A percentile compares a stretch with the other conserved stretches of the same genome.
These are phyloP conservation scores for Lotus japonicus DNA, from an alignment of 306 rosid genomes.

Conservation along the genomic window DNA sequence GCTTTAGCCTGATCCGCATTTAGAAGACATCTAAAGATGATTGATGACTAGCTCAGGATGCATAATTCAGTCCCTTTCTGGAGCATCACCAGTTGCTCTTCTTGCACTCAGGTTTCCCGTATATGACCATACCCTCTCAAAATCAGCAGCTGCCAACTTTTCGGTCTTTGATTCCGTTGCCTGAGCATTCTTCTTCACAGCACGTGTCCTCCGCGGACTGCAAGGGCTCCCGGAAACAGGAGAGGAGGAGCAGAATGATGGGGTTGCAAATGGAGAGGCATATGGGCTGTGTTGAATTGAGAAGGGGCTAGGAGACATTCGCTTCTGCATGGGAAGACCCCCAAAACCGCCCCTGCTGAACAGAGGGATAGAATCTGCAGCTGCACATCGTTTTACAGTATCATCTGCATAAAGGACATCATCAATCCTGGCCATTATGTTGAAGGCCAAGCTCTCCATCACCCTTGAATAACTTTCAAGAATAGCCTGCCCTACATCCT, in stretches of 20 bases:
- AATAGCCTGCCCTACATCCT: constrained; percentile 97
- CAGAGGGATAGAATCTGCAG: constrained; percentile 57
- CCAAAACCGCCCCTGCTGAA: constrained; percentile 68
- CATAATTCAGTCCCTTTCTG: constrained; percentile 73
- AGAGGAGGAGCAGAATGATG: constrained; percentile 71
- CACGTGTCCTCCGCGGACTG: constrained; percentile 56
- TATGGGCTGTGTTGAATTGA: constrained; percentile 77
- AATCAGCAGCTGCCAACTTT: constrained; percentile 39
- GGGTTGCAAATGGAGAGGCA: constrained; percentile 82
- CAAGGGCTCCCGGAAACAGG: constrained; percentile 74
- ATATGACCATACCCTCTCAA: constrained; percentile 73
- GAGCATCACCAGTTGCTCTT: constrained; percentile 67
- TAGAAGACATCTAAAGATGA: neutral
- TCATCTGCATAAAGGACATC: constrained; percentile 84
- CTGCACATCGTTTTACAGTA: constrained; percentile 61
- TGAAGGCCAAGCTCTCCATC: constrained; percentile 91
- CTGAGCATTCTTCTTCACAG: constrained; percentile 34
- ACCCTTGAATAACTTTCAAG: constrained; percentile 98
- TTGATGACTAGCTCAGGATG: no score
- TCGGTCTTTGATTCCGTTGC: constrained; percentile 33
- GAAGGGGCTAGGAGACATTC: constrained; percentile 89
- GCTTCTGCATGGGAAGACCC: constrained; percentile 79
- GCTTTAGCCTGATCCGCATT: constrained; percentile 20
- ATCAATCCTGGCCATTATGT: constrained; percentile 91
- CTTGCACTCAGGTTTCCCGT: constrained; percentile 69